Conservation (phyloP, 2,329 filamentous ascomycete species). For the Aspergillus piperis region DNA sequence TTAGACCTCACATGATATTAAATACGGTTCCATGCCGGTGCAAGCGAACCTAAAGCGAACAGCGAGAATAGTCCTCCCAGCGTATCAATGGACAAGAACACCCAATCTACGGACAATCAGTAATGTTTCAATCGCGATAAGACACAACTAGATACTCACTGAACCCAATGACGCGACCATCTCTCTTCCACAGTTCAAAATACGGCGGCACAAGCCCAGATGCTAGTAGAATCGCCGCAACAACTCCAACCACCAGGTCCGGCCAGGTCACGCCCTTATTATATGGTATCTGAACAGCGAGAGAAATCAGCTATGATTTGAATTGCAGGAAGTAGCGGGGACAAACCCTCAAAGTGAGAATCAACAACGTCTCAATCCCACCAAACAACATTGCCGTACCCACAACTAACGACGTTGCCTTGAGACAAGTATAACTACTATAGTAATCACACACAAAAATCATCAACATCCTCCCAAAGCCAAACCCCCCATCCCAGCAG, state of each 20-base stretch:
- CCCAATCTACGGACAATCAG: slow-evolving; percentile 42
- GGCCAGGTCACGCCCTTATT: slow-evolving; percentile 56
- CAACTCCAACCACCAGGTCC: slow-evolving; percentile 58
- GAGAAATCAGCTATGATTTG: neutral
- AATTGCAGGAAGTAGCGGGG: neutral
- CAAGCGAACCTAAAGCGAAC: slow-evolving; percentile 57
- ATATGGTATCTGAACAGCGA: slow-evolving; percentile 53
- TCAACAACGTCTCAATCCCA: slow-evolving; percentile 57
- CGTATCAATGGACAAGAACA: slow-evolving; percentile 63
- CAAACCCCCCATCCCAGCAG: too few relatives aligned
- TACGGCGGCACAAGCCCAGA: slow-evolving; percentile 62
- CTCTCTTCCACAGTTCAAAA: slow-evolving; percentile 62
- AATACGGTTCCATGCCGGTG: too few relatives aligned
- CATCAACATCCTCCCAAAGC: slow-evolving; percentile 6
- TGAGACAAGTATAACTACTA: slow-evolving; percentile 47
- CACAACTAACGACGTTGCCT: slow-evolving; percentile 46
- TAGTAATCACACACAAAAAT: neutral
- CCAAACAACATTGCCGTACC: slow-evolving; percentile 50
- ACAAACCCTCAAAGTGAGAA: slow-evolving; percentile 58
- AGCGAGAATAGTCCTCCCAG: slow-evolving; percentile 64
- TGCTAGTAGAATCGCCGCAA: slow-evolving; percentile 60
- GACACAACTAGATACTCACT: slow-evolving; percentile 41
- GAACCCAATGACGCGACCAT: slow-evolving; percentile 63
- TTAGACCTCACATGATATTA: neutral
- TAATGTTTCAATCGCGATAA: neutral